A percentile compares a stretch with the other conserved stretches of the same genome.
phyloP scores from a whole-genome alignment of 164 flowering plant species.

The Amborella trichopoda region DNA sequence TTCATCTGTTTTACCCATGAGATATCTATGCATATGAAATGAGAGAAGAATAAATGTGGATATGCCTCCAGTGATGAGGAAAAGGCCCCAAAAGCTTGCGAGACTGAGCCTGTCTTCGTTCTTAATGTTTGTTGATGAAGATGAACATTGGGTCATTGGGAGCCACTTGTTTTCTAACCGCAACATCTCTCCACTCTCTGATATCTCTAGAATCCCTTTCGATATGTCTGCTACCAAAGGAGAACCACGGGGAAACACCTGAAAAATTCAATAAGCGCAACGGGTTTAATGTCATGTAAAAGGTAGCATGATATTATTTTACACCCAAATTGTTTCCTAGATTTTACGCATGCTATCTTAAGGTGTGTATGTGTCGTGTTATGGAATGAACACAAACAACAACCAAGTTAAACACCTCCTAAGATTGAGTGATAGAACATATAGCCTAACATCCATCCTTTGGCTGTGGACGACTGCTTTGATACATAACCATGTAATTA shows the following conservation, averaged over 20 bases:
- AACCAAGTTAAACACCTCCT: neutral
- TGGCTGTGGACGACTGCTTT: neutral
- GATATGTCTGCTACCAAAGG: conserved; percentile 15
- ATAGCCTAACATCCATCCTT: neutral
- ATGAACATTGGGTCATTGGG: neutral
- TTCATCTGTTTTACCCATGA: neutral
- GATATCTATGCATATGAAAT: too few relatives aligned
- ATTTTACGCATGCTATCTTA: too few relatives aligned
- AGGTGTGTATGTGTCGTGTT: too few relatives aligned
- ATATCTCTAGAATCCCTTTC: conserved; percentile 12
- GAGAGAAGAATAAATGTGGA: neutral
- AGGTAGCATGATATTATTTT: neutral
- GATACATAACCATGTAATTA: too few relatives aligned
- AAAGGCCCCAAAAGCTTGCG: conserved; percentile 13
- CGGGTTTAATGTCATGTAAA: neutral
- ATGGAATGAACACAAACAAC: neutral
- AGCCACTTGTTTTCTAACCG: conserved; percentile 6
- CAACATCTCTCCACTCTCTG: conserved; percentile 13
- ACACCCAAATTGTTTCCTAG: too few relatives aligned
- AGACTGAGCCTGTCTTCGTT: conserved; percentile 4
- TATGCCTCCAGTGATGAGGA: conserved; percentile 1
- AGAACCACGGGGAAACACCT: conserved; percentile 22
- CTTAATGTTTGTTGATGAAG: neutral
- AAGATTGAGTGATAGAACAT: neutral
- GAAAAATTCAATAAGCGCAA: conserved; percentile 1